Conservation (phyloP, 2,329 filamentous ascomycete species). For the Lachnellula arida region DNA sequence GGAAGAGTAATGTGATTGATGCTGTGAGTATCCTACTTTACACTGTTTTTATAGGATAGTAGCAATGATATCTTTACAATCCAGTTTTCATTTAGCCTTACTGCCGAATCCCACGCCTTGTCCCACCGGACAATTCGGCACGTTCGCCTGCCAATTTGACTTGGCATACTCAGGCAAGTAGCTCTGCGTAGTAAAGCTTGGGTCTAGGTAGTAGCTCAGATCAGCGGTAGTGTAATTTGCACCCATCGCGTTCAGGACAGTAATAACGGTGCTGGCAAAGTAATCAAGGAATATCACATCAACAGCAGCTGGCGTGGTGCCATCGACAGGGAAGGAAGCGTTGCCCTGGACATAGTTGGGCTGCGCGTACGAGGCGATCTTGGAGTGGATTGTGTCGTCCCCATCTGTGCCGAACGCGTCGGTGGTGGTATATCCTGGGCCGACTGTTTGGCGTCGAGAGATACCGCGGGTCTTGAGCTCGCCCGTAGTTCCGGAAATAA, state of each 20-base stretch:
- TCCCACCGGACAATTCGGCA: slow-evolving; percentile 27
- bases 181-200: slow-evolving; percentile 28
- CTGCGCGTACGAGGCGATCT: slow-evolving; percentile 67
- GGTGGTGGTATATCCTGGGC: slow-evolving; percentile 76
- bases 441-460: slow-evolving; percentile 26
- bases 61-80: too few species aligned
- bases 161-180: slow-evolving; percentile 33
- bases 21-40: too few species aligned
- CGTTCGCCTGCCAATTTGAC: slow-evolving; percentile 24
- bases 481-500: slow-evolving; percentile 7
- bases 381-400: slow-evolving; percentile 79
- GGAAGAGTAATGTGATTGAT: too few species aligned
- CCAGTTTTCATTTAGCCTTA: not conserved
- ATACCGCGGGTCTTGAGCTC: slow-evolving; percentile 24
- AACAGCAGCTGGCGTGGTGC: slow-evolving; percentile 59
- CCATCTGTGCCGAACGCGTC: slow-evolving; percentile 80
- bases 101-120: slow-evolving; percentile 20
- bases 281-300: slow-evolving; percentile 91
- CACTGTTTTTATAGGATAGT: too few species aligned
- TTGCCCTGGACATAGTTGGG: slow-evolving; percentile 78
- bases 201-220: slow-evolving; percentile 29
- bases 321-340: slow-evolving; percentile 52
- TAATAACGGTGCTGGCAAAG: slow-evolving; percentile 71
- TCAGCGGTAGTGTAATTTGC: slow-evolving; percentile 29
- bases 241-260: slow-evolving; percentile 55